Conservation (phyloP, 2,329 filamentous ascomycete genomes). For the Xylariaceae sp. region DNA sequence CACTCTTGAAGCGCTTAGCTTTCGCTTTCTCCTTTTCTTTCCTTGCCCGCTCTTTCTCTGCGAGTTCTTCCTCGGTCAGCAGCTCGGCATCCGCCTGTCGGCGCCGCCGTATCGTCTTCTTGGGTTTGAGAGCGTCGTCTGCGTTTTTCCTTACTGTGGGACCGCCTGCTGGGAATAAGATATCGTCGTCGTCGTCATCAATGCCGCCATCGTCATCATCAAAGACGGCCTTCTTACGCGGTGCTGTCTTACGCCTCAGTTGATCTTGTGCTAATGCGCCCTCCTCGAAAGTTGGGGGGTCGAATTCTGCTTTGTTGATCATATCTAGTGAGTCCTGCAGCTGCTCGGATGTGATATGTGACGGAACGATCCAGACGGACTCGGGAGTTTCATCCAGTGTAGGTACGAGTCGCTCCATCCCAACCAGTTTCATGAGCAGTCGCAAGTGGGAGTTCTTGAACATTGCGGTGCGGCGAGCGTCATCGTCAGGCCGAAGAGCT, state of each 20-base stretch:
- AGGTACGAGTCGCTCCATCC: constrained; percentile 57
- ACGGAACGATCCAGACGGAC: constrained; percentile 74
- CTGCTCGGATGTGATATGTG: constrained; percentile 57
- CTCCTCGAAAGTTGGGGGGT: constrained; percentile 72
- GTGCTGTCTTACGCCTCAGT: constrained; percentile 65
- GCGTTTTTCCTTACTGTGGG: constrained; percentile 54
- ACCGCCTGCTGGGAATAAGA: constrained; percentile 66
- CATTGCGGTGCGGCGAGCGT: constrained; percentile 66
- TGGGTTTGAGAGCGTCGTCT: constrained; percentile 52
- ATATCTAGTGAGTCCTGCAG: constrained; percentile 66
- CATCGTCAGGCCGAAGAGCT: constrained; percentile 62
- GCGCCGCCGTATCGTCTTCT: constrained; percentile 59
- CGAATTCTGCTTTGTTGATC: constrained; percentile 75
- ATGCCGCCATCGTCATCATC: constrained; percentile 67
- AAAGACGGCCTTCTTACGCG: constrained; percentile 56
- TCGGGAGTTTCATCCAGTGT: constrained; percentile 66
- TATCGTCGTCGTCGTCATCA: constrained; percentile 49
- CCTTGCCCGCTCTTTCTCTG: constrained; percentile 58
- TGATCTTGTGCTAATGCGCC: constrained; percentile 71
- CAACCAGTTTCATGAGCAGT: constrained; percentile 74
- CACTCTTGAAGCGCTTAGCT: constrained; percentile 75
- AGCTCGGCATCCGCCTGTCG: constrained; percentile 42
- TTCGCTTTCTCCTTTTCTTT: constrained; percentile 72
- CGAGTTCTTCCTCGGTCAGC: constrained; percentile 60
- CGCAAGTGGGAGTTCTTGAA: constrained; percentile 88